A percentile compares a stretch with the other conserved stretches of the same genome.
Conservation (phyloP, 2,329 filamentous ascomycete species). For the Rutstroemia sp. region DNA sequence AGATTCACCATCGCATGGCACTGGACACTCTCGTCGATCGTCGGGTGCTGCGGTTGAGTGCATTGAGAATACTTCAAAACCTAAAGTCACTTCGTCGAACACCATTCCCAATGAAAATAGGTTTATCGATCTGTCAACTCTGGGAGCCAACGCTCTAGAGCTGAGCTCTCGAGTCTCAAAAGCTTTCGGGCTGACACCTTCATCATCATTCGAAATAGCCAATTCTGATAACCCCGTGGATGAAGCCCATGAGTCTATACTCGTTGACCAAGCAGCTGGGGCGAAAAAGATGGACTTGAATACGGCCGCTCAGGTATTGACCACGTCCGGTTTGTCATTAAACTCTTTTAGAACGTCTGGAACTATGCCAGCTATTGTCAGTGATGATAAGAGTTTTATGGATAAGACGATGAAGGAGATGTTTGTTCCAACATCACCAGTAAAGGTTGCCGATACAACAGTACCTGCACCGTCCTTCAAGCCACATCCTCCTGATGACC, state of each 20-base stretch:
- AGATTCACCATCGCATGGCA: not conserved
- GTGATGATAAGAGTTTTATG: too few species aligned
- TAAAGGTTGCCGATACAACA: not conserved
- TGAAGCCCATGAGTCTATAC: not conserved
- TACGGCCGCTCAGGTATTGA: too few species aligned
- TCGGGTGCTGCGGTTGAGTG: not conserved
- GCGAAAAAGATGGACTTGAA: too few species aligned
- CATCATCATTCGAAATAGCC: slow-evolving; percentile 13
- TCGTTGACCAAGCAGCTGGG: too few species aligned
- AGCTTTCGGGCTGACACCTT: slow-evolving; percentile 20
- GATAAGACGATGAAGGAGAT: too few species aligned
- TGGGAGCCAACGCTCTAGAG: slow-evolving; percentile 19
- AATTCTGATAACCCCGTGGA: not conserved
- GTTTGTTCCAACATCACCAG: not conserved
- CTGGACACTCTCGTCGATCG: not conserved
- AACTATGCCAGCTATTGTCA: too few species aligned
- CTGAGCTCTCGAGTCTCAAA: slow-evolving; percentile 21
- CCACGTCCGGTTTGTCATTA: too few species aligned
- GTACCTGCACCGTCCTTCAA: not conserved
- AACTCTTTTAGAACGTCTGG: too few species aligned
- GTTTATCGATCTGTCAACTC: slow-evolving; percentile 13
- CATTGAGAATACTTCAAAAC: not conserved
- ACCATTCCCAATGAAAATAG: slow-evolving; percentile 5
- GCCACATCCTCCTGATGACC: not conserved
- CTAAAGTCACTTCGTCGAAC: not conserved